phyloP scores from a whole-genome alignment of 2,329 filamentous ascomycete genomes.

The Paecilomyces variotii region DNA sequence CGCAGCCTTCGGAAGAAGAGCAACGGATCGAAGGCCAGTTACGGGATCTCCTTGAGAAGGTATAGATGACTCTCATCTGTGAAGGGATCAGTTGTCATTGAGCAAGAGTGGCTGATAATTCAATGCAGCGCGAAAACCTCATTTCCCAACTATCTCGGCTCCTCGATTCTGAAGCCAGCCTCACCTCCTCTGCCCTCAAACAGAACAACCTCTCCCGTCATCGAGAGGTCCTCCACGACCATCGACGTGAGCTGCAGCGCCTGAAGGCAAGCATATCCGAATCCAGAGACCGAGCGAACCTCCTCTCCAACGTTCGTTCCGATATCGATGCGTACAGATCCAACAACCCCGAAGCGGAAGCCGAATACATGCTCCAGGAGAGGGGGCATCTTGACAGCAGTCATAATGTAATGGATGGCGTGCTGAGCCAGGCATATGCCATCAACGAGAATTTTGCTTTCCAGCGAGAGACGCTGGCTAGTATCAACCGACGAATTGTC shows the following conservation, averaged over 20 bases:
- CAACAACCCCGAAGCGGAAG: conserved; percentile 74
- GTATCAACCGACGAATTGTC: conserved; percentile 84
- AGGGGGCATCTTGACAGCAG: conserved; percentile 77
- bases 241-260: conserved; percentile 72
- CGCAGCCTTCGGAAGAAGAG: conserved; percentile 81
- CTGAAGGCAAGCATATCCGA: conserved; percentile 66
- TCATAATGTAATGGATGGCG: conserved; percentile 79
- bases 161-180: conserved; percentile 81
- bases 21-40: conserved; percentile 69
- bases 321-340: conserved; percentile 87
- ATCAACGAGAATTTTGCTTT: conserved; percentile 85
- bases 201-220: conserved; percentile 91
- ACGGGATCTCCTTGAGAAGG: conserved; percentile 76
- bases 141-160: conserved; percentile 77
- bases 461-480: conserved; percentile 80
- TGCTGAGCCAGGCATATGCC: conserved; percentile 91
- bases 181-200: conserved; percentile 88
- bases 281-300: conserved; percentile 77
- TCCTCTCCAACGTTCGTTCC: conserved; percentile 80
- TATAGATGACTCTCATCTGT: conserved; percentile 31
- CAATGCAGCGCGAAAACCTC: conserved; percentile 64
- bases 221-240: conserved; percentile 79
- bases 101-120: not conserved
- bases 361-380: conserved; percentile 96
- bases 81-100: not conserved